These are phyloP conservation scores for Monilinia aucupariae DNA, from an alignment of 2,329 filamentous ascomycete species.

Conservation along the genomic window DNA sequence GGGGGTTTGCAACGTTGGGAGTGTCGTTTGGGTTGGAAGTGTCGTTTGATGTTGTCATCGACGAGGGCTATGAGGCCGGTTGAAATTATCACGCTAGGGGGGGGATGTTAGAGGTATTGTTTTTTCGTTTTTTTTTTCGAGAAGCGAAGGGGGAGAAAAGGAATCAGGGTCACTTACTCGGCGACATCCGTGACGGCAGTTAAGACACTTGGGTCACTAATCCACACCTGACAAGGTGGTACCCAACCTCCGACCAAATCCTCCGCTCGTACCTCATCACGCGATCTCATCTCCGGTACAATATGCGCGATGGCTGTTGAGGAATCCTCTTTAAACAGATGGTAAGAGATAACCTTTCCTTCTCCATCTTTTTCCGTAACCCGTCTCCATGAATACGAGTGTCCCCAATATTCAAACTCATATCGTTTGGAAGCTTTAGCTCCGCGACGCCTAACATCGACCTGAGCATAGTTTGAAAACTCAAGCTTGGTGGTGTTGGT, in stretches of 20 bases:
- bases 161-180: slow-evolving; percentile 58
- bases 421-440: slow-evolving; percentile 67
- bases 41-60: slow-evolving; percentile 77
- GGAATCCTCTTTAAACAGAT: slow-evolving; percentile 64
- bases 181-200: slow-evolving; percentile 68
- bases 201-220: slow-evolving; percentile 68
- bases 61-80: slow-evolving; percentile 86
- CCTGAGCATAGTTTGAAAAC: slow-evolving; percentile 94
- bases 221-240: slow-evolving; percentile 84
- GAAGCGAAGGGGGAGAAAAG: neutral
- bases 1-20: slow-evolving; percentile 50
- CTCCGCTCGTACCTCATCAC: slow-evolving; percentile 65
- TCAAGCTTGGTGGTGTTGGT: slow-evolving; percentile 83
- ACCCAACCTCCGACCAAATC: slow-evolving; percentile 80
- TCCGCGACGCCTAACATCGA: slow-evolving; percentile 70
- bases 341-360: slow-evolving; percentile 64
- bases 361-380: slow-evolving; percentile 61
- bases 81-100: slow-evolving; percentile 70
- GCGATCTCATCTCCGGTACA: slow-evolving; percentile 70
- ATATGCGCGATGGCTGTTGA: slow-evolving; percentile 73
- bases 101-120: neutral
- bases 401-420: slow-evolving; percentile 91
- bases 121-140: no score
- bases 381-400: slow-evolving; percentile 78
- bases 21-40: slow-evolving; percentile 38